Conservation (phyloP, 2,329 filamentous ascomycete genomes). For the Davidsoniella australis region DNA sequence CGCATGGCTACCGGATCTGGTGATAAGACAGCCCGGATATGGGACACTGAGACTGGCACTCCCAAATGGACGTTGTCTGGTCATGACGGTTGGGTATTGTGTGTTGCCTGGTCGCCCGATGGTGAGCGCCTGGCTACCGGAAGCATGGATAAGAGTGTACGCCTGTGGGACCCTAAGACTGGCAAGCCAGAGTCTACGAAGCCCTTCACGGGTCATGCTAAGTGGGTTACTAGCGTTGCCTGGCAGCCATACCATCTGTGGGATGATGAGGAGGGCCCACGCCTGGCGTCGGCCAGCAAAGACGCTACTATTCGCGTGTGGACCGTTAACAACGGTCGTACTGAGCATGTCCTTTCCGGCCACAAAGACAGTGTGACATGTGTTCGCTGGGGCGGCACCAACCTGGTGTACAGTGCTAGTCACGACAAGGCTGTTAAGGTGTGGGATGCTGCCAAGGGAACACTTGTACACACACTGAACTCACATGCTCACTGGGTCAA, state of each 20-base stretch:
- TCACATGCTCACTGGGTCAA: slow-evolving; percentile 92
- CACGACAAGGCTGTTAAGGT: slow-evolving; percentile 88
- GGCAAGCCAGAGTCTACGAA: slow-evolving; percentile 56
- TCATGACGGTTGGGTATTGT: slow-evolving; percentile 80
- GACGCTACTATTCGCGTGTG: slow-evolving; percentile 79
- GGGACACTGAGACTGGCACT: slow-evolving; percentile 88
- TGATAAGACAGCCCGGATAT: slow-evolving; percentile 80
- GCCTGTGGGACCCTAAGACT: slow-evolving; percentile 72
- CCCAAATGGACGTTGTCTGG: slow-evolving; percentile 72
- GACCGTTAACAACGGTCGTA: slow-evolving; percentile 61
- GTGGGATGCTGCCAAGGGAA: slow-evolving; percentile 70
- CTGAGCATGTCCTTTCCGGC: slow-evolving; percentile 69
- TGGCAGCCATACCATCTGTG: slow-evolving; percentile 93
- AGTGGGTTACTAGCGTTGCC: slow-evolving; percentile 72
- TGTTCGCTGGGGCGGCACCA: slow-evolving; percentile 86
- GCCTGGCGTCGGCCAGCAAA: slow-evolving; percentile 75
- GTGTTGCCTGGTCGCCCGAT: slow-evolving; percentile 75
- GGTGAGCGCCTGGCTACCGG: slow-evolving; percentile 69
- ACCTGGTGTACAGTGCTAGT: slow-evolving; percentile 65
- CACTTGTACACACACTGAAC: slow-evolving; percentile 59
- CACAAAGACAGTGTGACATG: slow-evolving; percentile 83
- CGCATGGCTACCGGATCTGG: slow-evolving; percentile 77
- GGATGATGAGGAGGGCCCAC: slow-evolving; percentile 46
- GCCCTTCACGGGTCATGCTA: slow-evolving; percentile 63
- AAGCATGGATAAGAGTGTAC: slow-evolving; percentile 82